Percentiles rank a stretch among this genome's conserved stretches.
phyloP scores from a whole-genome alignment of 2,329 filamentous ascomycete species.

The Aspergillus ibericus region DNA sequence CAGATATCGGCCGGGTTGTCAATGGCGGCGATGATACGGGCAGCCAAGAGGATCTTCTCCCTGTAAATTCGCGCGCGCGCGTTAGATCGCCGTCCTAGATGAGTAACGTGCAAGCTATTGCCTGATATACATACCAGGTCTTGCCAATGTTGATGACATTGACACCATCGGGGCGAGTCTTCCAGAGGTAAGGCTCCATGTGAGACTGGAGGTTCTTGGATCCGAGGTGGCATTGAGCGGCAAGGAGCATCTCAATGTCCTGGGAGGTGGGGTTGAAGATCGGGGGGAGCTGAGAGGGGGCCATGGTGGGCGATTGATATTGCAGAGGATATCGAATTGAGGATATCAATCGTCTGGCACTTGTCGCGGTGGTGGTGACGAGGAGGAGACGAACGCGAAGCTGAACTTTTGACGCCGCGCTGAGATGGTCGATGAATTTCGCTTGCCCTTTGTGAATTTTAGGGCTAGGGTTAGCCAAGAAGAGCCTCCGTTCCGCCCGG shows the following conservation, averaged over 20 bases:
- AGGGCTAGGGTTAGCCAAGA: slow-evolving; percentile 37
- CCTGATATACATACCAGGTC: slow-evolving; percentile 74
- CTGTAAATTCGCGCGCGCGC: slow-evolving; percentile 48
- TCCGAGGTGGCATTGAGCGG: slow-evolving; percentile 93
- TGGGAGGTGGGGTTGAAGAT: slow-evolving; percentile 95
- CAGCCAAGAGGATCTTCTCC: slow-evolving; percentile 99
- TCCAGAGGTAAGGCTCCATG: slow-evolving; percentile 99
- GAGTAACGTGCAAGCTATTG: neutral
- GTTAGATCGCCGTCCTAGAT: slow-evolving; percentile 21
- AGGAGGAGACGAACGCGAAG: slow-evolving; percentile 33
- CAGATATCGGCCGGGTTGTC: slow-evolving; percentile 99
- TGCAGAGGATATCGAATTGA: slow-evolving; percentile 35
- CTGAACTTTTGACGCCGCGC: slow-evolving; percentile 29
- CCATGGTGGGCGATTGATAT: slow-evolving; percentile 74
- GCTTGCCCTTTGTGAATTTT: slow-evolving; percentile 42
- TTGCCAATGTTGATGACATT: slow-evolving; percentile 99
- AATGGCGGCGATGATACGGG: slow-evolving; percentile 96
- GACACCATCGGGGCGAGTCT: slow-evolving; percentile 97
- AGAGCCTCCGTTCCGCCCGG: slow-evolving; percentile 9
- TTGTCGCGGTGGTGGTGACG: slow-evolving; percentile 41
- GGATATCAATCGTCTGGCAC: slow-evolving; percentile 49
- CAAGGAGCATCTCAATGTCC: slow-evolving; percentile 99
- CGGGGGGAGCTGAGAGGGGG: slow-evolving; percentile 88
- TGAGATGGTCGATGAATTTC: slow-evolving; percentile 33
- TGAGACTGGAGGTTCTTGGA: slow-evolving; percentile 99